These are phyloP conservation scores for Saitozyma podzolica DNA, from an alignment of 768 basidiomycete species.

Conservation along the genomic window DNA sequence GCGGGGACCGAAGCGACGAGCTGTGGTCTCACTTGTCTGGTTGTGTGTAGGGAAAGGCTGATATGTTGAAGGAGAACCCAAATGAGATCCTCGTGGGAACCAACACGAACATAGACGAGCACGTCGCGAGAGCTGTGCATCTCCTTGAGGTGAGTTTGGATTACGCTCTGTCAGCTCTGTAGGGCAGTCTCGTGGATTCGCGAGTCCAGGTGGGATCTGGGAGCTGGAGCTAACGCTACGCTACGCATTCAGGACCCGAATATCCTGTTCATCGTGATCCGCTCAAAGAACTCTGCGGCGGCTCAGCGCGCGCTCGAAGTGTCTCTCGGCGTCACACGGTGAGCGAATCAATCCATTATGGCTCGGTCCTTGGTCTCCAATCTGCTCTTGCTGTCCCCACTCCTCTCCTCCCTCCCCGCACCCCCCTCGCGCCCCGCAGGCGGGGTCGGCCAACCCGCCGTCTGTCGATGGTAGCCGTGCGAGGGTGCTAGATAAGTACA, in stretches of 20 bases:
- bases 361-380: too few species aligned
- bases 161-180: background rate
- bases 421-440: background rate
- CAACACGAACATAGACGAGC: conserved; percentile 31
- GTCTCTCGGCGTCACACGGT: conserved; percentile 46
- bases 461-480: too few species aligned
- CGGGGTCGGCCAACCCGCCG: background rate
- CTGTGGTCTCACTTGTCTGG: too few species aligned
- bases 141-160: conserved; percentile 33
- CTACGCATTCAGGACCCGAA: conserved; percentile 41
- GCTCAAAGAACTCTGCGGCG: conserved; percentile 31
- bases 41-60: background rate
- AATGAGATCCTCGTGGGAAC: conserved; percentile 47
- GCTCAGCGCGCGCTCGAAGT: conserved; percentile 44
- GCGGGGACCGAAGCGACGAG: background rate
- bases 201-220: background rate
- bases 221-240: background rate
- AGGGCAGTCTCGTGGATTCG: background rate
- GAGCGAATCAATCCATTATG: background rate
- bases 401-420: too few species aligned
- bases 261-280: conserved; percentile 48
- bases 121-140: conserved; percentile 36
- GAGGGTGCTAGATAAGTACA: too few species aligned
- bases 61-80: conserved; percentile 29
- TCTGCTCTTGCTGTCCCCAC: too few species aligned